phyloP scores from a whole-genome alignment of 208 protist species.

The Trypanosoma scelopori region DNA sequence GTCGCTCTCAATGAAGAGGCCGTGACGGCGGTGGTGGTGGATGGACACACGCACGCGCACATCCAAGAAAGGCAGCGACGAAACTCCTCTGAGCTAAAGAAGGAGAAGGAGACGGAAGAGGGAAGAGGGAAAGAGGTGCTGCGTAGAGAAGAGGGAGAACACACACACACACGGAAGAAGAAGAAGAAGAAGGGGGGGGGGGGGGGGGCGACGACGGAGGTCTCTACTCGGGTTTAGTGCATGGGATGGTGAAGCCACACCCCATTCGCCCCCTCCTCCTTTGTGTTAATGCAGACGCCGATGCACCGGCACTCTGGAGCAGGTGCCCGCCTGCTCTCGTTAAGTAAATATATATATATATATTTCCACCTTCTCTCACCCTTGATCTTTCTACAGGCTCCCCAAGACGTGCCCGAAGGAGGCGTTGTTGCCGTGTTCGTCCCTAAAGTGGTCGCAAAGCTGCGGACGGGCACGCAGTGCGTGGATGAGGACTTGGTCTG shows the following conservation, averaged over 20 bases:
- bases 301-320: no score
- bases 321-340: no score
- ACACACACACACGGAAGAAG: constrained; percentile 8
- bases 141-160: not conserved
- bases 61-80: not conserved
- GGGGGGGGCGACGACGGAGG: not conserved
- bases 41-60: not conserved
- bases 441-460: constrained; percentile 54
- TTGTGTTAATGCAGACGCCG: no score
- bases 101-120: not conserved
- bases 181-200: constrained; percentile 11
- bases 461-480: constrained; percentile 47
- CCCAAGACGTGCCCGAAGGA: constrained; percentile 69
- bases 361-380: not conserved
- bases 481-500: constrained; percentile 67
- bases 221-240: no score
- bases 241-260: no score
- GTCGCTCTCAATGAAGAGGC: not conserved
- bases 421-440: constrained; percentile 81
- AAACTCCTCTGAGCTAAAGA: no score
- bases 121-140: not conserved
- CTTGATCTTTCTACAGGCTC: constrained; percentile 34
- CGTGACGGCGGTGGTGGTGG: not conserved
- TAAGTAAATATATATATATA: not conserved
- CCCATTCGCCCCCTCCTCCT: no score